Conservation (phyloP, 352 stramenopile species). For the Phytophthora pluvialis region DNA sequence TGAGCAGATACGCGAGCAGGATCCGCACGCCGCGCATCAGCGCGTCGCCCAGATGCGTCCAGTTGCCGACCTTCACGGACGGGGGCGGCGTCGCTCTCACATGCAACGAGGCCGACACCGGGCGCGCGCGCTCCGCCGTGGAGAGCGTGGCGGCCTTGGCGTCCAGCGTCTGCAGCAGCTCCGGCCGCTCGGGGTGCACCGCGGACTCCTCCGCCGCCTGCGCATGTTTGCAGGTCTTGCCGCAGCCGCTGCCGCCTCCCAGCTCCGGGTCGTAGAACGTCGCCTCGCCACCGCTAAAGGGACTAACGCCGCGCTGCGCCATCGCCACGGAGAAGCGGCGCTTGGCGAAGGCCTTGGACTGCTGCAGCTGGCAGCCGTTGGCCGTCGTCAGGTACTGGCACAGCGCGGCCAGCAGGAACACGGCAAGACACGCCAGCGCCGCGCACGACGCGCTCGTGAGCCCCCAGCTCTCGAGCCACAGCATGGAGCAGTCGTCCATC, state of each 20-base stretch:
- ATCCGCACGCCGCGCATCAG: conserved; percentile 69
- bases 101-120: conserved; percentile 10
- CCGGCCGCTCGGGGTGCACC: conserved; percentile 27
- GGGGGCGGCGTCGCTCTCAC: background rate
- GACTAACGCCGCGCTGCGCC: background rate
- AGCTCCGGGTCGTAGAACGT: conserved; percentile 47
- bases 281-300: background rate
- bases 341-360: conserved; percentile 49
- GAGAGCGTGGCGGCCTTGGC: conserved; percentile 27
- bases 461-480: conserved; percentile 62
- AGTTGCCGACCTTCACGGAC: conserved; percentile 58
- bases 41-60: conserved; percentile 63
- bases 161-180: conserved; percentile 15
- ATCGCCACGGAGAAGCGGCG: conserved; percentile 15
- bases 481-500: conserved; percentile 66
- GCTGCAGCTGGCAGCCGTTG: conserved; percentile 52
- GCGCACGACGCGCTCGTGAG: conserved; percentile 57
- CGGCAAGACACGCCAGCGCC: conserved; percentile 45
- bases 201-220: conserved; percentile 24
- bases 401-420: conserved; percentile 64
- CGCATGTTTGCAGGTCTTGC: conserved; percentile 10
- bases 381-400: conserved; percentile 64
- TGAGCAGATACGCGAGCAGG: conserved; percentile 79
- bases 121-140: conserved; percentile 5
- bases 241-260: conserved; percentile 12